These are phyloP conservation scores for Neurospora sublineolata DNA, from an alignment of 495 filamentous ascomycete species.

Conservation along the genomic window DNA sequence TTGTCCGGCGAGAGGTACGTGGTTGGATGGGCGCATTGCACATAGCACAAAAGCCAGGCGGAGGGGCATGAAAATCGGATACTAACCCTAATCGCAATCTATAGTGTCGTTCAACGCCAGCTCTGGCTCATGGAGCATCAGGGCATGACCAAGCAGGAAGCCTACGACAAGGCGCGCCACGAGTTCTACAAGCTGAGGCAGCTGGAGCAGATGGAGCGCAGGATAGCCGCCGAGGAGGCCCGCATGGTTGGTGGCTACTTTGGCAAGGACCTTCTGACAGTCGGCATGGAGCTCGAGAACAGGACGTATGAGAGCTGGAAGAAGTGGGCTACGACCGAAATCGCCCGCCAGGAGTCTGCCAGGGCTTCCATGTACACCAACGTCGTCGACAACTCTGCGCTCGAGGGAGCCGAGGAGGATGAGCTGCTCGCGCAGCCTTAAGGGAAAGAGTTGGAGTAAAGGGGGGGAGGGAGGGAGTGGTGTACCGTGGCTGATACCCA, in stretches of 20 bases:
- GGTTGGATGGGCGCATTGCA: neutral
- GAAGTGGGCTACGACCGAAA: conserved; percentile 53
- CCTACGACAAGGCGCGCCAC: conserved; percentile 80
- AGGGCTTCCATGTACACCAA: conserved; percentile 35
- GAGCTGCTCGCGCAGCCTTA: neutral
- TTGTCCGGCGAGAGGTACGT: conserved; percentile 77
- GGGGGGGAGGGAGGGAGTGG: neutral
- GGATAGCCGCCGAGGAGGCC: conserved; percentile 84
- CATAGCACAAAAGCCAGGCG: neutral
- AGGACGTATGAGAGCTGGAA: conserved; percentile 69
- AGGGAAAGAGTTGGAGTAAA: neutral
- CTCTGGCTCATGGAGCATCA: conserved; percentile 66
- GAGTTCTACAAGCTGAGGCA: conserved; percentile 85
- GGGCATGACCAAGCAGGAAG: conserved; percentile 46
- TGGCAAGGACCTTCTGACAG: conserved; percentile 56
- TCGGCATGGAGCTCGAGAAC: conserved; percentile 77
- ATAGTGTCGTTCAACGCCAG: conserved; percentile 87
- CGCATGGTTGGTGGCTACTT: conserved; percentile 76
- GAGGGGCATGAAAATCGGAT: neutral
- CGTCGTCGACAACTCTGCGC: conserved; percentile 8
- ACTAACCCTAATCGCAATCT: neutral
- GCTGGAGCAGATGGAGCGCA: conserved; percentile 67
- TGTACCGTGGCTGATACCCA: neutral
- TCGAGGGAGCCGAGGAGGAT: conserved; percentile 3
- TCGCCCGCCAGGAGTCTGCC: conserved; percentile 30